Evolutionary conservation across 164 flowering plant genomes (phyloP), one percentile per base, ranked within the genome.

Genomic region (Taxillus chinensis): DNA sequence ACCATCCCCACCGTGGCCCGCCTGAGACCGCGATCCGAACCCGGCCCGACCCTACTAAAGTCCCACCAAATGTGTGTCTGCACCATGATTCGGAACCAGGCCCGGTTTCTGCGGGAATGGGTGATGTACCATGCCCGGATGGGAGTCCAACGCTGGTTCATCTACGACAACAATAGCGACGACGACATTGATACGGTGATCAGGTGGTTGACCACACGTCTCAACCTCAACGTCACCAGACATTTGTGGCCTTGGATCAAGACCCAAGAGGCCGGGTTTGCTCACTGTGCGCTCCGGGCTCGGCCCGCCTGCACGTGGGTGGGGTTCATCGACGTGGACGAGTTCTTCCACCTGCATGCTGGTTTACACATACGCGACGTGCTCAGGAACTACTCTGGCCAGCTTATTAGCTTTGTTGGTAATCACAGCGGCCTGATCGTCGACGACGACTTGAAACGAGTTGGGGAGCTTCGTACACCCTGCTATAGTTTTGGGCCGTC

Each of bases 401-500:
- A 27, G 27, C 27, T 27, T 27, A 27, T 27, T 27, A 27, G 27
- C 27, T 27, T 27, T 27, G 27, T 27, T 2, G 27, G 27, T n/a
- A n/a, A n/a, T 27, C 27, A 27, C 27, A 27, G 27, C 27, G 27
- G 27, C 27, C 27, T 27, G 27, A 27, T n/a, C 27, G 27, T 0
- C 27, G 27, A 27, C 27, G 27, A 27, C 3, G 13, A 9, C 41
- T 37, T 59, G 7, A 45, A 37, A 15, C 52, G 55, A 7, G 70
- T 83, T 0, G 92, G 68, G 0, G 96, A 86, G 57, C 0, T 89
- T 1, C 75, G 96, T 0, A 63, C 55, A 0, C 42, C 67, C 3
- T 91, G 98, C 59, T 64, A 84, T 40, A 87, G 74, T 56, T 91
- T 87, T n/a, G 96, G 98, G 12, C 98, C 96, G 3, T 89, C 98